Evolutionary conservation across 2,329 filamentous ascomycete species (phyloP).

Genomic region (Paecilomyces formosus): DNA sequence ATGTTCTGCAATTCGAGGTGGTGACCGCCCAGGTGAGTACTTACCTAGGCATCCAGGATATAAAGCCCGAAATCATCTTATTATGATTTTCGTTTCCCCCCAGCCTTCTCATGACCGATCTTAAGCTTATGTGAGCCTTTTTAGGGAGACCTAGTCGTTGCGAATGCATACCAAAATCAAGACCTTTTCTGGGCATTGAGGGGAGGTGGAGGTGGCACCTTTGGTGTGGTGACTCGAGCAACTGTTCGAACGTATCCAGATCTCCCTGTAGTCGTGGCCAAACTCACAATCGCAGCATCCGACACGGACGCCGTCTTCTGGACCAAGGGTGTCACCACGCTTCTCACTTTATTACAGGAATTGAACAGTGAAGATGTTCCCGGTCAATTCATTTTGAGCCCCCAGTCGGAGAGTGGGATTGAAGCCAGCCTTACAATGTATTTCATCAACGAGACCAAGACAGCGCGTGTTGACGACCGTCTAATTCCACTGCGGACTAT

Average conservation of each 20-base stretch:
- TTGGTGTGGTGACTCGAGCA: background rate
- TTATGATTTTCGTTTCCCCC: too few species aligned
- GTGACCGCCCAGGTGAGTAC: background rate
- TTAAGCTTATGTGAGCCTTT: background rate
- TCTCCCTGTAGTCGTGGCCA: background rate
- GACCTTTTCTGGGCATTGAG: background rate
- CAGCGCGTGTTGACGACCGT: background rate
- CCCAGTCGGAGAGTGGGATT: background rate
- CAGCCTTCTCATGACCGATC: too few species aligned
- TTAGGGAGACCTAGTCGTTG: background rate
- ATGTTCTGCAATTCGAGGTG: background rate
- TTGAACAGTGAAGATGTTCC: background rate
- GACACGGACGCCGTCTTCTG: slow-evolving; percentile 8
- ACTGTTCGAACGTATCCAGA: background rate
- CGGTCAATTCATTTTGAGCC: background rate
- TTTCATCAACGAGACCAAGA: background rate
- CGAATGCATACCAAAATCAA: background rate
- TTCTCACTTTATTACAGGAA: background rate
- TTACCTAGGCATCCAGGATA: background rate
- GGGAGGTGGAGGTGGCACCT: background rate
- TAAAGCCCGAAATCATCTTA: too few species aligned
- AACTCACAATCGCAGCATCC: too few species aligned
- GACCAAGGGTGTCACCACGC: background rate
- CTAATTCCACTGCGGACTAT: background rate
- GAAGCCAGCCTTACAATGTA: slow-evolving; percentile 1